Conservation (phyloP, 2,329 filamentous ascomycete species). For the Cercospora sp. region DNA sequence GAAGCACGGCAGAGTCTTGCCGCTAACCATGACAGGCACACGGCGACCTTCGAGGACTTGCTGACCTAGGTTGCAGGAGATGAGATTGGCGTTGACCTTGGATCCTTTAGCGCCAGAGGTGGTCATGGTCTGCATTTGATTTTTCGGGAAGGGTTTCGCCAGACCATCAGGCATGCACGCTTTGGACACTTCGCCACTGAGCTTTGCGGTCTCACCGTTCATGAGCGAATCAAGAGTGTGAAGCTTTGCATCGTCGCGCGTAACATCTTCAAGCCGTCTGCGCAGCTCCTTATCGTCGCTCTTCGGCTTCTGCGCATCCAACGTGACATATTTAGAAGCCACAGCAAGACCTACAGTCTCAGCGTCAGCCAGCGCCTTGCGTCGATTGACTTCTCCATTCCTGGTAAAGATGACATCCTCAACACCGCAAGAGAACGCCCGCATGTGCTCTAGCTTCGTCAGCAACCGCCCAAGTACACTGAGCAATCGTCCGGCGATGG, state of each 20-base stretch:
- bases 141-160: slow-evolving; percentile 88
- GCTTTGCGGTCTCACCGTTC: slow-evolving; percentile 66
- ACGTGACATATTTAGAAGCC: slow-evolving; percentile 82
- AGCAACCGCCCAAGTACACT: slow-evolving; percentile 86
- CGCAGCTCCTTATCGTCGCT: slow-evolving; percentile 70
- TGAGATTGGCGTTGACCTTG: slow-evolving; percentile 91
- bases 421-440: slow-evolving; percentile 95
- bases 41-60: slow-evolving; percentile 92
- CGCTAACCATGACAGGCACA: slow-evolving; percentile 96
- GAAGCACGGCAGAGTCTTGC: slow-evolving; percentile 93
- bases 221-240: slow-evolving; percentile 85
- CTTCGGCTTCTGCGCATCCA: slow-evolving; percentile 65
- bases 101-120: slow-evolving; percentile 93
- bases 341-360: slow-evolving; percentile 72
- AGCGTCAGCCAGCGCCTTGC: slow-evolving; percentile 67
- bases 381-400: slow-evolving; percentile 71
- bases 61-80: slow-evolving; percentile 95
- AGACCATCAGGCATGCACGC: slow-evolving; percentile 79
- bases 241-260: slow-evolving; percentile 89
- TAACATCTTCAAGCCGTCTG: slow-evolving; percentile 79
- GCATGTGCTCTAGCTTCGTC: slow-evolving; percentile 87
- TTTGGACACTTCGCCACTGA: slow-evolving; percentile 77
- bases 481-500: slow-evolving; percentile 79
- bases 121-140: slow-evolving; percentile 99
- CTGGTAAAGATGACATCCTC: slow-evolving; percentile 87